phyloP scores from a whole-genome alignment of 495 filamentous ascomycete genomes.

The Penicillium maclennaniae region DNA sequence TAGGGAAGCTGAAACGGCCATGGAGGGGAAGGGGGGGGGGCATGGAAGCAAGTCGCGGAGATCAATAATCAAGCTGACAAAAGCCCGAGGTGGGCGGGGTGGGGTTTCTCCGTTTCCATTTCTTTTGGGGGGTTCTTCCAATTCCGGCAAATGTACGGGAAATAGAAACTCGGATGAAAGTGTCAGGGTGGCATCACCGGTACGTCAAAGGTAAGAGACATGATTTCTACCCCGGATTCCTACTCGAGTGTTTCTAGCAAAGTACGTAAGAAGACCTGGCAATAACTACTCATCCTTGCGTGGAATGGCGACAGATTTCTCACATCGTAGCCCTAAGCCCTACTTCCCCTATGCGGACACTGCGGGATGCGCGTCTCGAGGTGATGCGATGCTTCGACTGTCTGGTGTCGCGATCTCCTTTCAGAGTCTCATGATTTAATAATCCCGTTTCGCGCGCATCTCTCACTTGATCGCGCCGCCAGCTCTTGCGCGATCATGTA shows the following conservation, averaged over 20 bases:
- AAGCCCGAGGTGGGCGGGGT: constrained; percentile 16
- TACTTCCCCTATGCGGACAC: constrained; percentile 27
- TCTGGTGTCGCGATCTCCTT: too few species aligned
- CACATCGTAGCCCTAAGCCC: constrained; percentile 25
- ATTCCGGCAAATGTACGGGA: background rate
- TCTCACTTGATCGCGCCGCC: constrained; percentile 16
- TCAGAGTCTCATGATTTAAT: constrained; percentile 17
- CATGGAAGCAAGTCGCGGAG: background rate
- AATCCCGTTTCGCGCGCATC: constrained; percentile 3
- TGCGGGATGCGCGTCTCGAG: constrained; percentile 9
- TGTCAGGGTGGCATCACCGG: background rate
- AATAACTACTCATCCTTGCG: background rate
- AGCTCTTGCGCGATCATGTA: constrained; percentile 67
- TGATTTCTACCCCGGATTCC: background rate
- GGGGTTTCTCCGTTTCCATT: background rate
- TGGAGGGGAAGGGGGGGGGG: background rate
- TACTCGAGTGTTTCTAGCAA: background rate
- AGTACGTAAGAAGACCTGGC: background rate
- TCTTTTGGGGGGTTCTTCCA: background rate
- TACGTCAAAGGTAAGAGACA: background rate
- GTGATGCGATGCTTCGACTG: background rate
- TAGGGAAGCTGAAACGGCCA: constrained; percentile 10
- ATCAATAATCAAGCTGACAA: constrained; percentile 31
- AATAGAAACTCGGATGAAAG: background rate
- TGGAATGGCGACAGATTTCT: background rate